A percentile compares a stretch with the other conserved stretches of the same genome.
phyloP scores from a whole-genome alignment of 257 asterid genomes.

The Fraxinus quadrangulata region DNA sequence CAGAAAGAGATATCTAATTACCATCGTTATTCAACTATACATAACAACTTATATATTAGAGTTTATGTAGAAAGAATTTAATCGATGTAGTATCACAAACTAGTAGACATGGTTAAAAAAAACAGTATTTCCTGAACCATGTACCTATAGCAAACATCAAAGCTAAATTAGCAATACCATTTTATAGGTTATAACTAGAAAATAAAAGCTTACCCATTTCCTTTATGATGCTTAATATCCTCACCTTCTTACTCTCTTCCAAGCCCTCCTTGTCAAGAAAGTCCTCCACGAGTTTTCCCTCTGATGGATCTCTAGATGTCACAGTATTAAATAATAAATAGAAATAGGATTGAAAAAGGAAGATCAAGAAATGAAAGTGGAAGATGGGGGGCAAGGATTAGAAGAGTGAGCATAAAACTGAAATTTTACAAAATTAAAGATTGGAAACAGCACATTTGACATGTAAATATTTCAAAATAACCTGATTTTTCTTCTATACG shows the following conservation, averaged over 20 bases:
- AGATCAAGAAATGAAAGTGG: slow-evolving; percentile 10
- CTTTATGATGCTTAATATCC: slow-evolving; percentile 66
- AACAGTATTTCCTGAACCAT: not conserved
- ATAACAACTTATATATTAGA: not conserved
- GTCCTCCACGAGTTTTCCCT: slow-evolving; percentile 73
- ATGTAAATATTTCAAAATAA: not conserved
- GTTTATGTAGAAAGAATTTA: not conserved
- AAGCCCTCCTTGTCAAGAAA: slow-evolving; percentile 76
- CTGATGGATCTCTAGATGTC: slow-evolving; percentile 71
- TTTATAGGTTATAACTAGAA: not conserved
- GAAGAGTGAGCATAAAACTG: slow-evolving; percentile 8
- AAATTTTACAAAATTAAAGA: slow-evolving; percentile 4
- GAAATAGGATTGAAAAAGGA: slow-evolving; percentile 12
- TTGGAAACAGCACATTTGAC: not conserved
- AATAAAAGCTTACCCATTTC: slow-evolving; percentile 66
- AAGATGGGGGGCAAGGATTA: not conserved
- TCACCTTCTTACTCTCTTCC: slow-evolving; percentile 49
- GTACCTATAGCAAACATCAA: not conserved
- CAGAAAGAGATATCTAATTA: not conserved
- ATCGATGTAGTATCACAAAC: not conserved
- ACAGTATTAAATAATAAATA: slow-evolving; percentile 14
- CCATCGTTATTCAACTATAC: not conserved
- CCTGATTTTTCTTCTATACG: not conserved
- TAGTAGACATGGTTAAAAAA: not conserved
- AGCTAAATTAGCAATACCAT: not conserved